Conservation (phyloP, 306 rosid genomes). For the Luffa acutangula region DNA sequence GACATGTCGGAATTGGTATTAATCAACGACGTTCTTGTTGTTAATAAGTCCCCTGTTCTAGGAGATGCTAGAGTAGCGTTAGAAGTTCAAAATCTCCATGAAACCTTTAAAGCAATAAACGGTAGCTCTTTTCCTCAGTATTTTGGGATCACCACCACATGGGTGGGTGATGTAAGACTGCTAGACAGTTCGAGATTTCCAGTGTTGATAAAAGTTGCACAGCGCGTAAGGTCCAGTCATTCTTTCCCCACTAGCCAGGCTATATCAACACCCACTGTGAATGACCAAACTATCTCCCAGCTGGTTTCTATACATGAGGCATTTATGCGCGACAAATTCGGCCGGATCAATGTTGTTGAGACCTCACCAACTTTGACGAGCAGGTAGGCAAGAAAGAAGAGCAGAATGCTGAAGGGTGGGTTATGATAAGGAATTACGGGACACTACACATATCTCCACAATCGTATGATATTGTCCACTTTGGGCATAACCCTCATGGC, state of each 20-base stretch:
- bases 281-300: background rate
- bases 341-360: background rate
- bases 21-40: background rate
- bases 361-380: too few species aligned
- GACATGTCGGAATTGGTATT: background rate
- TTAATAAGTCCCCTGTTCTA: background rate
- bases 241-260: background rate
- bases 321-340: background rate
- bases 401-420: too few species aligned
- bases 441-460: too few species aligned
- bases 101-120: background rate
- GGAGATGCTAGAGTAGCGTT: background rate
- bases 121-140: background rate
- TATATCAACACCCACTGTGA: background rate
- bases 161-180: background rate
- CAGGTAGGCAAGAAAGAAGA: too few species aligned
- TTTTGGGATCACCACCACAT: background rate
- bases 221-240: background rate
- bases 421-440: too few species aligned
- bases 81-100: background rate
- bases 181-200: background rate
- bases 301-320: background rate
- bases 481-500: too few species aligned
- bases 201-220: background rate
- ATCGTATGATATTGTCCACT: too few species aligned